These are phyloP conservation scores for Cryptococcus depauperatus DNA, from an alignment of 1,284 basidiomycete species.

Conservation along the genomic window DNA sequence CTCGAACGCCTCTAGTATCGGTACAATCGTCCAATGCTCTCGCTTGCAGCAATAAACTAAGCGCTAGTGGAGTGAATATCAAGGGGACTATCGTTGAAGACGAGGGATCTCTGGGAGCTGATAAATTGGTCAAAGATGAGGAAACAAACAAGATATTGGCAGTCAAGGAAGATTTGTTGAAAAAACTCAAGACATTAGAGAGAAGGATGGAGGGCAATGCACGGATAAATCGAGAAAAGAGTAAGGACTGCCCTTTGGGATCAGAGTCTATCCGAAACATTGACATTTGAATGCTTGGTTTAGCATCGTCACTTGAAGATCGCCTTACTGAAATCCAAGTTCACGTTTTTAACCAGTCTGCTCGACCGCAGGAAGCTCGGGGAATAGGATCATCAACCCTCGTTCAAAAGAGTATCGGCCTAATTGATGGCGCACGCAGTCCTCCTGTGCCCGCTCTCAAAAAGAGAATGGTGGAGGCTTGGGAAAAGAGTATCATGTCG, in stretches of 20 bases:
- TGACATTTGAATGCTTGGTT: neutral
- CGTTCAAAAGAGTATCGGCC: conserved; percentile 1
- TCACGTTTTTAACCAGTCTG: neutral
- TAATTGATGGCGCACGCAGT: too few relatives aligned
- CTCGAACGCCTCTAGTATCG: too few relatives aligned
- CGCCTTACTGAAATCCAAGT: neutral
- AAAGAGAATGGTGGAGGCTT: neutral
- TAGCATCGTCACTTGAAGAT: conserved; percentile 1
- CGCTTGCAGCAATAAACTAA: too few relatives aligned
- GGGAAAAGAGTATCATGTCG: conserved; percentile 2
- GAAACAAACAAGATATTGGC: neutral
- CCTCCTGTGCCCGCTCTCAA: neutral
- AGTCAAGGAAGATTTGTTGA: neutral
- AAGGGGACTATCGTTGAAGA: neutral
- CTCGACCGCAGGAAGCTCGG: neutral
- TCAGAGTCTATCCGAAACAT: neutral
- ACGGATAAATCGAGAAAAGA: neutral
- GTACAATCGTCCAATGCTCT: too few relatives aligned
- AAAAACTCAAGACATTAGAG: conserved; percentile 1
- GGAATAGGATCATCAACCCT: neutral
- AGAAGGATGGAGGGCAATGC: conserved; percentile 1
- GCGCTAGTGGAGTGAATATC: neutral
- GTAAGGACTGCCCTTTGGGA: neutral
- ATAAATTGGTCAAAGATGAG: neutral
- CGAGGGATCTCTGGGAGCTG: neutral